These are phyloP conservation scores for Aspergillus sp. DNA, from an alignment of 2,329 filamentous ascomycete genomes.

Conservation along the genomic window DNA sequence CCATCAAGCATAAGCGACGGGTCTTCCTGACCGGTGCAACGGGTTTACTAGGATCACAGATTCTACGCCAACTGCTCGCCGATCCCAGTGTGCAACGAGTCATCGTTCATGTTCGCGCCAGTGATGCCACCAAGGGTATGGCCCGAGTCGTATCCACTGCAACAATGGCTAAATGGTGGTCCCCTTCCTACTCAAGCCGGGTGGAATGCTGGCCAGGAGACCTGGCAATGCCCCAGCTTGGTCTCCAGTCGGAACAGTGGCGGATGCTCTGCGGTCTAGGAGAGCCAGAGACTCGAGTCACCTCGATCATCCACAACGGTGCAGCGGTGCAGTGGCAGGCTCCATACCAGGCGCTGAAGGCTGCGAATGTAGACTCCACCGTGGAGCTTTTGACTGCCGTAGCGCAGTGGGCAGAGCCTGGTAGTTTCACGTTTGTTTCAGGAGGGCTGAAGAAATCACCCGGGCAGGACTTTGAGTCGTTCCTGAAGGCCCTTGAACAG, in stretches of 20 bases:
- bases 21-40: constrained; percentile 12
- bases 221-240: constrained; percentile 1
- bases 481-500: neutral
- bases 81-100: neutral
- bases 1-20: neutral
- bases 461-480: neutral
- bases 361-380: constrained; percentile 11
- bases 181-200: neutral
- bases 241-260: neutral
- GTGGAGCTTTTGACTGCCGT: constrained; percentile 1
- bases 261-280: neutral
- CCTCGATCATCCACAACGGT: constrained; percentile 15
- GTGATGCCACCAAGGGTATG: neutral
- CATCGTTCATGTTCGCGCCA: constrained; percentile 9
- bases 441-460: neutral
- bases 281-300: neutral
- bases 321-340: constrained; percentile 13
- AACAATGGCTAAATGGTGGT: constrained; percentile 10
- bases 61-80: constrained; percentile 8
- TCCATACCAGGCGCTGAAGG: constrained; percentile 3
- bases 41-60: constrained; percentile 12
- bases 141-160: neutral
- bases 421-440: neutral
- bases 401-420: neutral
- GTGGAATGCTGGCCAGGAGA: constrained; percentile 14